Evolutionary conservation across 2,329 filamentous ascomycete genomes (phyloP).

Genomic region (Pezicula radicicola): DNA sequence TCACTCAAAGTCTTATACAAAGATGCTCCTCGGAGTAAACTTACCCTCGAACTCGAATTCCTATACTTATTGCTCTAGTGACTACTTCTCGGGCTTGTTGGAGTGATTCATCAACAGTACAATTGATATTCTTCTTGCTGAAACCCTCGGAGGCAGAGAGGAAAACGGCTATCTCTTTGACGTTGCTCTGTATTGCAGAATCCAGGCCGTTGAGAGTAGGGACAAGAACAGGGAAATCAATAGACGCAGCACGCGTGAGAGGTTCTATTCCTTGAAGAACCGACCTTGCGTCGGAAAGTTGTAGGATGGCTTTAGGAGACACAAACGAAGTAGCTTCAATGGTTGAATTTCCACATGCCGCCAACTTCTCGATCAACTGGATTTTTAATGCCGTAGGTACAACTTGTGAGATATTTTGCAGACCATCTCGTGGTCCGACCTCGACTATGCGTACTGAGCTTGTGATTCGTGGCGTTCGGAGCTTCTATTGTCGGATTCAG

Average conservation of each 20-base stretch:
- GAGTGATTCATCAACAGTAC: slow-evolving; percentile 52
- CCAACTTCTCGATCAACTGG: slow-evolving; percentile 56
- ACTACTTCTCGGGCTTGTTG: slow-evolving; percentile 47
- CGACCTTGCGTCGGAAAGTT: slow-evolving; percentile 55
- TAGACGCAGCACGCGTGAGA: not conserved
- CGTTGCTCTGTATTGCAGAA: slow-evolving; percentile 26
- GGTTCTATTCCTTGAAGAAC: slow-evolving; percentile 33
- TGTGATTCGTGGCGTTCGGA: too few relatives aligned
- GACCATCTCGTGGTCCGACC: slow-evolving; percentile 65
- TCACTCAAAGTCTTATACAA: not conserved
- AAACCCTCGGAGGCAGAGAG: slow-evolving; percentile 57
- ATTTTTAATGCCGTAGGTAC: slow-evolving; percentile 61
- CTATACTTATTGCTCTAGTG: slow-evolving; percentile 35
- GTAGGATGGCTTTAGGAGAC: slow-evolving; percentile 64
- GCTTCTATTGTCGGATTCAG: too few relatives aligned
- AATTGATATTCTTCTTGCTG: slow-evolving; percentile 56
- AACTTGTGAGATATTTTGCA: slow-evolving; percentile 63
- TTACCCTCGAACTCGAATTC: slow-evolving; percentile 45
- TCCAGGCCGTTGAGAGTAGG: slow-evolving; percentile 54
- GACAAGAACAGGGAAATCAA: slow-evolving; percentile 34
- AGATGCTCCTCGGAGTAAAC: not conserved
- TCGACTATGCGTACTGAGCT: slow-evolving; percentile 49
- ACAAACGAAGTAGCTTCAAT: slow-evolving; percentile 69
- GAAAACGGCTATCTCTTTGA: slow-evolving; percentile 46
- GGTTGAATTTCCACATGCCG: slow-evolving; percentile 51